phyloP scores from a whole-genome alignment of 352 stramenopile genomes.

The Detonula confervacea region DNA sequence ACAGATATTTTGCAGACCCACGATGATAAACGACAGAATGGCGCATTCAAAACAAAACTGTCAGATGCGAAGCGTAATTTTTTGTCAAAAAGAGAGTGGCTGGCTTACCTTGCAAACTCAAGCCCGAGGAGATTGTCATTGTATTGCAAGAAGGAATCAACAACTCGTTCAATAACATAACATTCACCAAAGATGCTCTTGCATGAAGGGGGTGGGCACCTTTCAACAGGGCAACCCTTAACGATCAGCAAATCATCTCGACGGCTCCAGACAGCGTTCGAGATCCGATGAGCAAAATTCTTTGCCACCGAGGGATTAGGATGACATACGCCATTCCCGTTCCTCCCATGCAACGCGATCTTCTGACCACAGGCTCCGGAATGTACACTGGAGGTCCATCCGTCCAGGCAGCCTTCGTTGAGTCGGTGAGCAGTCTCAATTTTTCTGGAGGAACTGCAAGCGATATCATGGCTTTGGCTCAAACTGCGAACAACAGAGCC shows the following conservation, averaged over 20 bases:
- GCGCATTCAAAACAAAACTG: not conserved
- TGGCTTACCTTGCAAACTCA: not conserved
- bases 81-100: not conserved
- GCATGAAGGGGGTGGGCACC: not conserved
- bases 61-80: slow-evolving; percentile 1
- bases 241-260: slow-evolving; percentile 14
- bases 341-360: not conserved
- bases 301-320: not conserved
- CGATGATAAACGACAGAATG: slow-evolving; percentile 8
- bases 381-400: not conserved
- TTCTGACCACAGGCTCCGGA: not conserved
- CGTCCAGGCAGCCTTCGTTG: not conserved
- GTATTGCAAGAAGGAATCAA: not conserved
- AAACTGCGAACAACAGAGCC: not conserved
- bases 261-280: no score
- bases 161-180: not conserved
- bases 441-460: not conserved
- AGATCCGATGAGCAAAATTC: not conserved
- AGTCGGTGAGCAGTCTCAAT: not conserved
- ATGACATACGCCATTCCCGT: no score
- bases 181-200: not conserved
- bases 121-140: not conserved
- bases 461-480: not conserved
- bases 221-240: slow-evolving; percentile 1
- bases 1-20: slow-evolving; percentile 3